Evolutionary conservation across 495 filamentous ascomycete species (phyloP).

Genomic region (Cenococcum geophilum): DNA sequence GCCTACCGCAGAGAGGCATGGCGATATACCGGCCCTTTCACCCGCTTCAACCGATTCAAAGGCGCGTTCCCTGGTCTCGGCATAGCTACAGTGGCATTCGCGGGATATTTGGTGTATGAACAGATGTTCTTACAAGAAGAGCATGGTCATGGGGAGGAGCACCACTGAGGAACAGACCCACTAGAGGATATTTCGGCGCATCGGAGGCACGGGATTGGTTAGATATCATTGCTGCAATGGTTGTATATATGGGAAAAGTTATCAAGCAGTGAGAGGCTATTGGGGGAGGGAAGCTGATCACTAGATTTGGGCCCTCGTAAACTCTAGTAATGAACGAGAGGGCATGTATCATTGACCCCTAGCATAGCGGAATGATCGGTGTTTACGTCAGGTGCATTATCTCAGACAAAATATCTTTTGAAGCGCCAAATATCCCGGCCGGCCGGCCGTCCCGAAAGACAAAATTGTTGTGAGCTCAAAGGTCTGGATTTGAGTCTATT

Average conservation of each 20-base stretch:
- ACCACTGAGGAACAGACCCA: background rate
- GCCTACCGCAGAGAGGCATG: conserved; percentile 67
- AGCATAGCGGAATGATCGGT: background rate
- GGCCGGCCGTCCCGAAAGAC: too few relatives aligned
- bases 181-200: background rate
- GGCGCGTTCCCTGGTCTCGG: conserved; percentile 81
- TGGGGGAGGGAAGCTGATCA: background rate
- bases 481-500: too few relatives aligned
- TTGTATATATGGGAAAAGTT: background rate
- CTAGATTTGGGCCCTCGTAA: background rate
- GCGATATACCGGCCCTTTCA: conserved; percentile 88
- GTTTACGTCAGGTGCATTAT: too few relatives aligned
- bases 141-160: conserved; percentile 48
- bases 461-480: too few relatives aligned
- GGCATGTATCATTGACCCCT: background rate
- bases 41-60: conserved; percentile 80
- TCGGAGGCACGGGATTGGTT: background rate
- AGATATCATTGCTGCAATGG: background rate
- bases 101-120: conserved; percentile 82
- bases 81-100: conserved; percentile 85
- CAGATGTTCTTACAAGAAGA: conserved; percentile 75
- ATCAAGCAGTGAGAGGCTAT: background rate
- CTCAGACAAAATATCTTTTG: too few relatives aligned
- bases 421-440: too few relatives aligned
- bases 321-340: background rate